Conservation (phyloP, 768 basidiomycete species). For the Jaapia argillacea region DNA sequence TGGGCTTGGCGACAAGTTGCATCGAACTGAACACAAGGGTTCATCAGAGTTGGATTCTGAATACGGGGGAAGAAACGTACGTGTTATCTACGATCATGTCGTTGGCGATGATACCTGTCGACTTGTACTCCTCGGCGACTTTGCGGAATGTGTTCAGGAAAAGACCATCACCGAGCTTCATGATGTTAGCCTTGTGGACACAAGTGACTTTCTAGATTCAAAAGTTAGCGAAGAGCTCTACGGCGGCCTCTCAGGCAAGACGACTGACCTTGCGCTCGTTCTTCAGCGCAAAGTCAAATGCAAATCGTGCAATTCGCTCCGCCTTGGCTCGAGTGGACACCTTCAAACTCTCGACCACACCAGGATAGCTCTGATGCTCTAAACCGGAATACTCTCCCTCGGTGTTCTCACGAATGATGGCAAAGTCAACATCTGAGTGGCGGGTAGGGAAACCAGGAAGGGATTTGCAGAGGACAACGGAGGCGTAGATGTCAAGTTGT, state of each 20-base stretch:
- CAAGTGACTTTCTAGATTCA: slow-evolving; percentile 92
- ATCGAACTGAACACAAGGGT: slow-evolving; percentile 59
- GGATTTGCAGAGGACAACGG: slow-evolving; percentile 96
- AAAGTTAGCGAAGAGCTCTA: neutral
- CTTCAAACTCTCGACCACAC: slow-evolving; percentile 97
- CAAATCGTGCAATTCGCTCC: slow-evolving; percentile 93
- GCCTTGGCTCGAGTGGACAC: slow-evolving; percentile 93
- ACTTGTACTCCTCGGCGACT: slow-evolving; percentile 94
- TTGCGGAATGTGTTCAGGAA: slow-evolving; percentile 98
- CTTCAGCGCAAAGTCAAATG: slow-evolving; percentile 98
- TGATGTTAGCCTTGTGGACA: slow-evolving; percentile 99
- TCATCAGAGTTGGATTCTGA: neutral
- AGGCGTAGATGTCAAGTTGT: slow-evolving; percentile 98
- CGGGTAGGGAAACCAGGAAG: slow-evolving; percentile 93
- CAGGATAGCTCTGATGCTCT: slow-evolving; percentile 96
- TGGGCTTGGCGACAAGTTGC: slow-evolving; percentile 95
- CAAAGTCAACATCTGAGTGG: slow-evolving; percentile 95
- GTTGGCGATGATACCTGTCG: slow-evolving; percentile 83
- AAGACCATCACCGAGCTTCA: slow-evolving; percentile 99
- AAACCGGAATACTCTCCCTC: slow-evolving; percentile 99
- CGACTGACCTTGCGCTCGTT: slow-evolving; percentile 84
- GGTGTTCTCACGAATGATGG: slow-evolving; percentile 99
- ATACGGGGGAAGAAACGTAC: slow-evolving; percentile 29
- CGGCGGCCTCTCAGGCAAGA: neutral
- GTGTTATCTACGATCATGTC: slow-evolving; percentile 99